Conservation (phyloP, 2,329 filamentous ascomycete genomes). For the Claviceps capensis region DNA sequence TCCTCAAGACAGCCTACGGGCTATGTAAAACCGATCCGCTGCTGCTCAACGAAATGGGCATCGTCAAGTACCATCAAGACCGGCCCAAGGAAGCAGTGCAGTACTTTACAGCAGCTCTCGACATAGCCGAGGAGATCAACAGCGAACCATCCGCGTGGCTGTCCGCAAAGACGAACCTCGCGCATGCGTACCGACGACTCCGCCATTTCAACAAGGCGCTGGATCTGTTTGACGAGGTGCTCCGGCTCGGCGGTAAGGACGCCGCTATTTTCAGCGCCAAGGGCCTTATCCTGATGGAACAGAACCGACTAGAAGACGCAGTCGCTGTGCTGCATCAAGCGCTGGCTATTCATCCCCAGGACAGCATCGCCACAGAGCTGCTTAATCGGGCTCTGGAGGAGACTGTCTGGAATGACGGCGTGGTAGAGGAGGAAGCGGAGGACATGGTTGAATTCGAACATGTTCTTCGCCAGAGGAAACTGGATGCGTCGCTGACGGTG, state of each 20-base stretch:
- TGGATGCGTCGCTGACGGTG: constrained; percentile 26
- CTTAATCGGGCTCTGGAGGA: constrained; percentile 58
- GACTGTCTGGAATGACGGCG: constrained; percentile 32
- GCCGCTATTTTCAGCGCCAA: constrained; percentile 68
- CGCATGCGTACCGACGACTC: constrained; percentile 68
- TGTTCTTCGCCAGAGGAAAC: constrained; percentile 33
- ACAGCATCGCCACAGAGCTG: constrained; percentile 68
- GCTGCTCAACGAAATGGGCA: constrained; percentile 87
- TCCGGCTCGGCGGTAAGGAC: constrained; percentile 70
- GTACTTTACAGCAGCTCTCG: constrained; percentile 65
- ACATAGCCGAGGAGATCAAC: constrained; percentile 66
- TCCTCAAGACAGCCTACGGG: constrained; percentile 76
- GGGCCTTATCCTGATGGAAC: constrained; percentile 70
- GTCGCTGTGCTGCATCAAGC: constrained; percentile 75
- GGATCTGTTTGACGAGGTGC: constrained; percentile 72
- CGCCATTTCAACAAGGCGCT: constrained; percentile 59
- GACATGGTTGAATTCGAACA: constrained; percentile 38
- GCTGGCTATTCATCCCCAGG: constrained; percentile 63
- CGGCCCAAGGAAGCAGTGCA: constrained; percentile 60
- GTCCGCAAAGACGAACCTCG: constrained; percentile 75
- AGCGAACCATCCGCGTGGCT: constrained; percentile 74
- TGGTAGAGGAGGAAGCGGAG: constrained; percentile 33
- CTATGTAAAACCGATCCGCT: constrained; percentile 77
- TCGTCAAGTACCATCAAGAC: constrained; percentile 90
- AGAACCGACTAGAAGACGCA: constrained; percentile 61